Conservation (phyloP, 768 basidiomycete species). For the Lentinula boryana region DNA sequence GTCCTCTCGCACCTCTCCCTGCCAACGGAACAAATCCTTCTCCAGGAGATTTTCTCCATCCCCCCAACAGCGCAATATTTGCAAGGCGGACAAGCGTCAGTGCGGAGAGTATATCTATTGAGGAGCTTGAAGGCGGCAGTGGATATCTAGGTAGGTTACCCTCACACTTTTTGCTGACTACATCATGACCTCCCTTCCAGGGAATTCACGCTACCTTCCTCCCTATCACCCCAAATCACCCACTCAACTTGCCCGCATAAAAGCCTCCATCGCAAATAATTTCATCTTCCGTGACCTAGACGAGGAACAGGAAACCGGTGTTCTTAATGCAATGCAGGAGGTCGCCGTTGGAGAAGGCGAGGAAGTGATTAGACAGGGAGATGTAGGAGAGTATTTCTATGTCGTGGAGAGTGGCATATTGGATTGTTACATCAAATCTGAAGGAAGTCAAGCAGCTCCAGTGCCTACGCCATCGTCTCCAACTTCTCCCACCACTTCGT, state of each 20-base stretch:
- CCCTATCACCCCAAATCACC: constrained; percentile 75
- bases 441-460: background rate
- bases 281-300: constrained; percentile 96
- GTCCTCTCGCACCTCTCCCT: constrained; percentile 14
- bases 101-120: constrained; percentile 91
- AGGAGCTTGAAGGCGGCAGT: constrained; percentile 35
- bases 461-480: constrained; percentile 61
- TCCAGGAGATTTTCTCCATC: constrained; percentile 63
- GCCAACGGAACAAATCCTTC: constrained; percentile 13
- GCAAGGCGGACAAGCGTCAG: constrained; percentile 92
- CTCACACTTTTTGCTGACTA: background rate
- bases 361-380: constrained; percentile 95
- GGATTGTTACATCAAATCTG: constrained; percentile 60
- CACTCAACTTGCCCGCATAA: constrained; percentile 85
- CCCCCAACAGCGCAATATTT: constrained; percentile 72
- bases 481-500: constrained; percentile 39
- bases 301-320: constrained; percentile 91
- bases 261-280: constrained; percentile 78
- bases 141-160: background rate
- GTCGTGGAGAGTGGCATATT: constrained; percentile 88
- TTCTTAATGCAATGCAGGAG: constrained; percentile 95
- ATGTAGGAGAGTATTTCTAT: constrained; percentile 96
- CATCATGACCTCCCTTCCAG: background rate
- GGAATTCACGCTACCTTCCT: constrained; percentile 45
- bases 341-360: constrained; percentile 62